phyloP scores from a whole-genome alignment of 768 basidiomycete genomes.

The Auriscalpium vulgare region DNA sequence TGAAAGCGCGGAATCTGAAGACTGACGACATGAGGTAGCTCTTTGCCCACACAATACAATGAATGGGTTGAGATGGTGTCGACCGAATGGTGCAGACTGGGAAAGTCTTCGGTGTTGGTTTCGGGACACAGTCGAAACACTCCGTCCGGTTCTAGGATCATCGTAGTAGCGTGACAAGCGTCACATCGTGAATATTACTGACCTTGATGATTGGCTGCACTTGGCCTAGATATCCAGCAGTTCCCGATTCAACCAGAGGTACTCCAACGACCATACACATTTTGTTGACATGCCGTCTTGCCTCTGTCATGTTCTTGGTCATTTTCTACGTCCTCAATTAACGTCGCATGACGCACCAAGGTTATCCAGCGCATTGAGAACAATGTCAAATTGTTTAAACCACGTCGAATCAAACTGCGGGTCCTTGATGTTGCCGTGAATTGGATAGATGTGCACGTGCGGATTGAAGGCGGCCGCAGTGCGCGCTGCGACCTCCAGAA shows the following conservation, averaged over 20 bases:
- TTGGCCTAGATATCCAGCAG: constrained; percentile 94
- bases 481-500: constrained; percentile 64
- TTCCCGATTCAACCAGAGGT: constrained; percentile 92
- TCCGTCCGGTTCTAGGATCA: constrained; percentile 70
- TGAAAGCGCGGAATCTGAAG: neutral
- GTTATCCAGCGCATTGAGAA: constrained; percentile 94
- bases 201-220: constrained; percentile 92
- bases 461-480: constrained; percentile 84
- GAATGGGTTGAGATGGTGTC: constrained; percentile 94
- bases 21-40: constrained; percentile 83
- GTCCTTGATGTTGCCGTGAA: constrained; percentile 95
- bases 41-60: constrained; percentile 99
- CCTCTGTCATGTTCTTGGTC: constrained; percentile 47
- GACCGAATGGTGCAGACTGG: constrained; percentile 97
- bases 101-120: constrained; percentile 88
- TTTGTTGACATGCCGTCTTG: constrained; percentile 90
- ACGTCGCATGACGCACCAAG: constrained; percentile 51
- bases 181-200: constrained; percentile 6
- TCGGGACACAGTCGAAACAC: constrained; percentile 94
- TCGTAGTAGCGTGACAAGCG: neutral
- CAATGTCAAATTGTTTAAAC: constrained; percentile 87
- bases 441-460: constrained; percentile 75
- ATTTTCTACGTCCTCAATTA: neutral
- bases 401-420: constrained; percentile 81
- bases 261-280: constrained; percentile 93